Evolutionary conservation across 345 rosid species (phyloP), one percentile per base, ranked within the genome.

Genomic region (Bruguiera sexangula): DNA sequence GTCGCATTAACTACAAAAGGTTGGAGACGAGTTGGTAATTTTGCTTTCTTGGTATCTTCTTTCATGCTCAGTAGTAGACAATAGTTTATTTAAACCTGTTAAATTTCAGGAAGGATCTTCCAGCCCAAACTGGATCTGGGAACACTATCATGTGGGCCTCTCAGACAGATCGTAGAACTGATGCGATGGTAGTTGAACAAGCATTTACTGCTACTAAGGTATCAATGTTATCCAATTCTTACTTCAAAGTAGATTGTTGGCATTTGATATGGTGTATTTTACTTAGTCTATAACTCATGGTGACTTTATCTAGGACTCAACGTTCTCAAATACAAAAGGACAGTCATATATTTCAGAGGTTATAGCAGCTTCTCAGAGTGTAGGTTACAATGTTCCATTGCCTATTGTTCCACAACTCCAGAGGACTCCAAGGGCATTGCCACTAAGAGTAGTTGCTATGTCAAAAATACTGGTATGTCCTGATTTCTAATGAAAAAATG

Each of bases 391-490:
- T 69, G 69, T 72, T 63, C 78, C 69, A 32, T 77, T 85, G 78
- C 94, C 96, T 50, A 63, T 83, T 63, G 89, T 90, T 82, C 94
- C 91, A 37, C 98, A 90, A 78, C 84, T 91, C 52, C 82, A 80
- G 68, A 75, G 77, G 55, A 60, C 80, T 76, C 87, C 88, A 66
- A 86, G 88, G 82, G 73, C 82, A 30, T 80, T 92, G 73, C 92
- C 96, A 72, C 34, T 85, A 79, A 89, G 99, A 85, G 91, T 92
- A 75, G 94, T 88, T 80, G 83, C 96, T 74, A 86, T 95, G 96
- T 82, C 85, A 67, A 87, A 87, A 85, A 76, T 92, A 59, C 69
- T 95, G 98, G 99, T 95, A 78, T 81, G 88, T 59, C 26, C 18
- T 52, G 22, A n/a, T 76, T 21, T 46, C 31, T 22, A 26, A 21